A percentile compares a stretch with the other conserved stretches of the same genome.
These are phyloP conservation scores for Monocercomonoides exilis DNA, from an alignment of 78 protist species.

Conservation along the genomic window DNA sequence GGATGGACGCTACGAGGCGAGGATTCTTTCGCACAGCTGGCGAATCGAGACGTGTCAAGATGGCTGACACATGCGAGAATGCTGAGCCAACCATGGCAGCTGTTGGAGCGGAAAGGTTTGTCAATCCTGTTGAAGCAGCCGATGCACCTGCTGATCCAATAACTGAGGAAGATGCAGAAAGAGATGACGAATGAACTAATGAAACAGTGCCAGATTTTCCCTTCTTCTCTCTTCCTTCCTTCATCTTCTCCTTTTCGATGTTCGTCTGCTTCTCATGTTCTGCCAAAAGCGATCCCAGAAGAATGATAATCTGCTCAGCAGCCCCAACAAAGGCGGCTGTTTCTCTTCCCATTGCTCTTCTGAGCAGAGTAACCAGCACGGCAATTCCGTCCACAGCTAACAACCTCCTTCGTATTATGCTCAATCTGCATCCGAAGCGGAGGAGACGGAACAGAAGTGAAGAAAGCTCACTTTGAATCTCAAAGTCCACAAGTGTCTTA, in stretches of 20 bases:
- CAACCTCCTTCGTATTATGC: not conserved
- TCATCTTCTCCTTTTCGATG: not conserved
- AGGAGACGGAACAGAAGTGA: not conserved
- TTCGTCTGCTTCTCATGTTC: not conserved
- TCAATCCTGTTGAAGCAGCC: not conserved
- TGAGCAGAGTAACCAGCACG: not conserved
- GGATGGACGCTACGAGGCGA: not conserved
- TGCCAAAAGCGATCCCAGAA: not conserved
- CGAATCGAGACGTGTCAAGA: not conserved
- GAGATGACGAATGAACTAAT: not conserved
- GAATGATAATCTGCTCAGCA: not conserved
- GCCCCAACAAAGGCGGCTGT: not conserved
- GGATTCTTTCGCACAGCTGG: not conserved
- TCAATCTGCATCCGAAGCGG: not conserved
- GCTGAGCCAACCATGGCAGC: not conserved
- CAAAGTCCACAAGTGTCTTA: not conserved
- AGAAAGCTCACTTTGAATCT: not conserved
- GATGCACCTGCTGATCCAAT: not conserved
- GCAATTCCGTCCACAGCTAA: not conserved
- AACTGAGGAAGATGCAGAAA: not conserved
- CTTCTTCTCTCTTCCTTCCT: not conserved
- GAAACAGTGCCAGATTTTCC: not conserved
- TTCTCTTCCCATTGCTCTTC: not conserved
- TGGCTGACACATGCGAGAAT: not conserved
- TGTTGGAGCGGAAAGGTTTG: not conserved